Evolutionary conservation across 2,329 filamentous ascomycete genomes (phyloP), one percentile per base, ranked within the genome.

Genomic region (Pseudocercospora vitis): DNA sequence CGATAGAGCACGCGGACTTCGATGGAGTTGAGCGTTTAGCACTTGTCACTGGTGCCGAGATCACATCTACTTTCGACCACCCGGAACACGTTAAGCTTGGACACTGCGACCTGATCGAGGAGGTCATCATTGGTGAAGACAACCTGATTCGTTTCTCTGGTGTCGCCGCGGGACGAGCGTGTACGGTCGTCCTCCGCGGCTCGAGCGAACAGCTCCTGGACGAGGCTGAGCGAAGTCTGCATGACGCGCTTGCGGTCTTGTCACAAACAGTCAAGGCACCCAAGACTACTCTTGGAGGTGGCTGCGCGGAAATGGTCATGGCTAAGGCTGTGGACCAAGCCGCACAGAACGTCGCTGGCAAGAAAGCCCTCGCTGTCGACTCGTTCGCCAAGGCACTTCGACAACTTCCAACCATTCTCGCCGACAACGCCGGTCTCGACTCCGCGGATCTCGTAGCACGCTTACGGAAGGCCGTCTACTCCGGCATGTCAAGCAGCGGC

Each of bases 291-390:
- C 84, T 99, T 2, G 94, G 94, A 49, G 94, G 94, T 69, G 94
- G 94, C 23, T 97, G 91, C 69, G 91, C 92, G 3, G 94, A 99
- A 82, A 97, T 97, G 92, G 78, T 95, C 64, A 99, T 99, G 94
- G 89, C 92, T 61, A 96, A 96, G 80, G 94, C 94, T 6, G 94
- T 99, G 18, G 92, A 96, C 70, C 88, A 88, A 57, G 90, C 90
- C 4, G 91, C 91, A 18, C 91, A 95, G 58, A 92, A 95, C 66
- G 88, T 96, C 6, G 91, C 94, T 63, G 94, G 94, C 71, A 99
- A 99, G 85, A 92, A 94, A 74, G 91, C 95, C 65, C 81, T 96
- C 67, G 94, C 94, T 2, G 92, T 97, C 16, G 86, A 91, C 59
- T 84, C 89, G 3, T 99, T 97, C 70, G 89, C 92, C 19, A 81